phyloP scores from a whole-genome alignment of 768 basidiomycete genomes.

The Sistotremastrum suecicum region DNA sequence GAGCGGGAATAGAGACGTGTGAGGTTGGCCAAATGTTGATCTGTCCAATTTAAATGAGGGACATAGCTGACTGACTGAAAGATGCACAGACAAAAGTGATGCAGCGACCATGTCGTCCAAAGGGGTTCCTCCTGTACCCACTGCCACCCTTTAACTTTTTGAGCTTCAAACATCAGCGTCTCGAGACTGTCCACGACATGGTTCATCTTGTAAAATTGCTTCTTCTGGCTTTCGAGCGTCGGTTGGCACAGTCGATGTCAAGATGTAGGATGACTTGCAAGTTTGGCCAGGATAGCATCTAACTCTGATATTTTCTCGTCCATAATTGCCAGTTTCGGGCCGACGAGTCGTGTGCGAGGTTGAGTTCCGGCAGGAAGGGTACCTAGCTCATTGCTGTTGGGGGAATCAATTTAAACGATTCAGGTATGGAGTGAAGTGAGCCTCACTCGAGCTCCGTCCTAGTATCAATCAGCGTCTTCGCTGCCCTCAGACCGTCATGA shows the following conservation, averaged over 20 bases:
- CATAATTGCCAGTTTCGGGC: constrained; percentile 54
- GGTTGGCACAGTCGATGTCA: neutral
- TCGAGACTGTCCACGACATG: constrained; percentile 52
- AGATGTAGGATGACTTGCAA: constrained; percentile 31
- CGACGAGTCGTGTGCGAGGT: constrained; percentile 45
- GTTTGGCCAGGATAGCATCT: constrained; percentile 42
- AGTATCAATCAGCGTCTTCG: constrained; percentile 54
- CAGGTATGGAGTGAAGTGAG: neutral
- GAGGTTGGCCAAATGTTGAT: constrained; percentile 27
- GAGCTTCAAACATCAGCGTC: constrained; percentile 47
- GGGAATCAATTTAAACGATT: neutral
- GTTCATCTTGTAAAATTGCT: constrained; percentile 56
- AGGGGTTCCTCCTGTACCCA: constrained; percentile 62
- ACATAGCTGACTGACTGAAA: neutral
- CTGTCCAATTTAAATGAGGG: neutral
- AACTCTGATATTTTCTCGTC: constrained; percentile 48
- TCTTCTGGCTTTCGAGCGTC: constrained; percentile 31
- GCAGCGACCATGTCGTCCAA: constrained; percentile 73
- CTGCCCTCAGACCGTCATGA: constrained; percentile 67
- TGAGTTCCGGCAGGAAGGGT: constrained; percentile 34
- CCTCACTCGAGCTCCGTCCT: constrained; percentile 78
- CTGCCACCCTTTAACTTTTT: constrained; percentile 53
- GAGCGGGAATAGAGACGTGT: constrained; percentile 56
- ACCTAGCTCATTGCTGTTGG: constrained; percentile 42
- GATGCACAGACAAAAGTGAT: constrained; percentile 49